phyloP scores from a whole-genome alignment of 371 early-diverging fungal species.

The Basidiobolus meristosporus region DNA sequence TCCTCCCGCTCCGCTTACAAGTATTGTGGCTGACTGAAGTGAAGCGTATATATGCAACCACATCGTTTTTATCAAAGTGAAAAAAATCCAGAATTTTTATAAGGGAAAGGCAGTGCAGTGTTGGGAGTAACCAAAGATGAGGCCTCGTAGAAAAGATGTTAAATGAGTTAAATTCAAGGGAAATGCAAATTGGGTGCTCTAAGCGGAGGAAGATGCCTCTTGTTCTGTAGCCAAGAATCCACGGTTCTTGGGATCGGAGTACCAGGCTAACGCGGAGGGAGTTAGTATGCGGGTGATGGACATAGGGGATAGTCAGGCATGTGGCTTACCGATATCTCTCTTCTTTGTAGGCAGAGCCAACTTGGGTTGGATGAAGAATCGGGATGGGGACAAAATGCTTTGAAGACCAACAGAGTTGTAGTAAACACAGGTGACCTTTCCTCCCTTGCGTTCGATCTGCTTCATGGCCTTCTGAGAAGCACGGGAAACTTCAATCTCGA shows the following conservation, averaged over 20 bases:
- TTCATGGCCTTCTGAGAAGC: conserved; percentile 68
- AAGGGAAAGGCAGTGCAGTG: too few relatives aligned
- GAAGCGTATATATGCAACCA: too few relatives aligned
- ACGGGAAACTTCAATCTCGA: conserved; percentile 71
- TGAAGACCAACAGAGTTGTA: conserved; percentile 57
- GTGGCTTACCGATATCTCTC: conserved; percentile 32
- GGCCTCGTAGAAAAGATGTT: too few relatives aligned
- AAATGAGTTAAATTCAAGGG: too few relatives aligned
- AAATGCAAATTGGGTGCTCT: too few relatives aligned
- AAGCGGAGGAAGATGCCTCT: too few relatives aligned
- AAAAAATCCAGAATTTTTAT: too few relatives aligned
- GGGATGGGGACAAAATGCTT: conserved; percentile 61
- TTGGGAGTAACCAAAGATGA: too few relatives aligned
- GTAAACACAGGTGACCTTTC: conserved; percentile 63
- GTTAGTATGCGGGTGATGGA: too few relatives aligned
- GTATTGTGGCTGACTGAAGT: too few relatives aligned
- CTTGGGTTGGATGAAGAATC: conserved; percentile 45
- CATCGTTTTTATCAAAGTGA: too few relatives aligned
- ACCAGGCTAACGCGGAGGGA: conserved; percentile 16
- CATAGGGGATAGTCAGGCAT: background rate
- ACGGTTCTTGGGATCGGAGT: conserved; percentile 36
- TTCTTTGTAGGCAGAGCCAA: conserved; percentile 35
- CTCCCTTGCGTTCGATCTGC: conserved; percentile 68
- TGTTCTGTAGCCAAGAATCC: conserved; percentile 38
- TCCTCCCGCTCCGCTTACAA: too few relatives aligned